phyloP scores from a whole-genome alignment of 2,329 filamentous ascomycete species.

The Penicillium sp. region DNA sequence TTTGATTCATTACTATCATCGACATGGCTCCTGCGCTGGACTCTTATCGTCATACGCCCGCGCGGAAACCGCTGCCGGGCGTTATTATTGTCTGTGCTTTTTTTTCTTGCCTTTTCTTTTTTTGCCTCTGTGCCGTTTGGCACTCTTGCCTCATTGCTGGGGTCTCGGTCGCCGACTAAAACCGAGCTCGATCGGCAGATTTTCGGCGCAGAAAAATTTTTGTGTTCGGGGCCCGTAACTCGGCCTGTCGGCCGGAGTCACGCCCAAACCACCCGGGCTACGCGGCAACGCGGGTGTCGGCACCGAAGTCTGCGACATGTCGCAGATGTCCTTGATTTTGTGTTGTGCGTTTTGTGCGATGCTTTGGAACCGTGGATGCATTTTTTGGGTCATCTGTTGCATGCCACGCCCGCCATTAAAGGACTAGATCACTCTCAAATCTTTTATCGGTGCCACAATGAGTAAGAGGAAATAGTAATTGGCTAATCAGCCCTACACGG shows the following conservation, averaged over 20 bases:
- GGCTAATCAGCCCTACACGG: background rate
- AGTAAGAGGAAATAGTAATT: background rate
- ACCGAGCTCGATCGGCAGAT: background rate
- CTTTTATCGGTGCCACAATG: background rate
- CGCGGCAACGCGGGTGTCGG: slow-evolving; percentile 25
- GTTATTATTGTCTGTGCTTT: slow-evolving; percentile 5
- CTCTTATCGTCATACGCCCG: background rate
- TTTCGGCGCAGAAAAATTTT: background rate
- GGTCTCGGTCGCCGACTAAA: background rate
- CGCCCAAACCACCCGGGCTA: slow-evolving; percentile 13
- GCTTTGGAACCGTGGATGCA: background rate
- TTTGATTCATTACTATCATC: background rate
- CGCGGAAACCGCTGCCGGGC: background rate
- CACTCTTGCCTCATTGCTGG: background rate
- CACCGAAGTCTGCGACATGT: slow-evolving; percentile 12
- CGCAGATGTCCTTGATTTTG: background rate
- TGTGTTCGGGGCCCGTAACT: background rate
- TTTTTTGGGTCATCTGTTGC: background rate
- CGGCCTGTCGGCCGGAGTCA: slow-evolving; percentile 9
- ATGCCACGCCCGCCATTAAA: background rate
- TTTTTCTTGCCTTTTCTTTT: background rate
- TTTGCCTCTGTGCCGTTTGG: background rate
- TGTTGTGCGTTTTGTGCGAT: background rate
- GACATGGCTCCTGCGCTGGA: background rate
- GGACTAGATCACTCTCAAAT: background rate